phyloP scores from a whole-genome alignment of 2,329 filamentous ascomycete species.

The Ceratocystis harringtonii region DNA sequence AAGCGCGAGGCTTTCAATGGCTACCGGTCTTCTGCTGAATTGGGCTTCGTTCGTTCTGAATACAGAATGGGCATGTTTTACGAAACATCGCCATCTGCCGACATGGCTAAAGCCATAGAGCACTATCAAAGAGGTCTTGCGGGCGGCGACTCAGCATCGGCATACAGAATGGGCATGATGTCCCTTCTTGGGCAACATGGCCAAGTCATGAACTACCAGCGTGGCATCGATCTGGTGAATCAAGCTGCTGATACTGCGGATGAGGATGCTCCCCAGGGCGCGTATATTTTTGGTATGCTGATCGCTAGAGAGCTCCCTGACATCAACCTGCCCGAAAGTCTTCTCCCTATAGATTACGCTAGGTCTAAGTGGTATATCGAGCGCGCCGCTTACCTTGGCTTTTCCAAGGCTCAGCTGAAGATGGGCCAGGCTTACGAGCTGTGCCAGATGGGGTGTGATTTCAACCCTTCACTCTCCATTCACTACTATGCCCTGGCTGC shows the following conservation, averaged over 20 bases:
- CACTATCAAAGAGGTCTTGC: conserved; percentile 77
- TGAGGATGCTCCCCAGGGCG: conserved; percentile 91
- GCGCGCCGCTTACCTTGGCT: conserved; percentile 89
- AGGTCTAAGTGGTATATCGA: conserved; percentile 78
- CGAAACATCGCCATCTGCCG: conserved; percentile 84
- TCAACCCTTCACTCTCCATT: conserved; percentile 78
- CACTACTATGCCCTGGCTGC: conserved; percentile 94
- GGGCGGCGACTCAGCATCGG: conserved; percentile 73
- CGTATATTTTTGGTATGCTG: conserved; percentile 92
- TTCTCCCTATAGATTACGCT: conserved; percentile 56
- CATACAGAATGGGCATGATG: conserved; percentile 89
- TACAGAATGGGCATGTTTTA: conserved; percentile 98
- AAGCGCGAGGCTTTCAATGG: conserved; percentile 86
- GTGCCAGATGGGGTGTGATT: conserved; percentile 84
- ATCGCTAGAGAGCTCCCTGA: conserved; percentile 83
- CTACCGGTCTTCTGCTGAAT: conserved; percentile 73
- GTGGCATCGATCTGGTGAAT: conserved; percentile 68
- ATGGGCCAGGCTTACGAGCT: conserved; percentile 95
- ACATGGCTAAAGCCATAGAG: conserved; percentile 75
- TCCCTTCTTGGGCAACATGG: conserved; percentile 86
- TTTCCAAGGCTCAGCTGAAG: conserved; percentile 90
- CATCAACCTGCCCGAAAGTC: conserved; percentile 57
- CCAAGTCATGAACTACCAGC: conserved; percentile 63
- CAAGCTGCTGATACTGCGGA: conserved; percentile 75
- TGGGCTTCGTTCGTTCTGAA: conserved; percentile 75